These are phyloP conservation scores for Babesia bigemina DNA, from an alignment of 169 alveolate genomes.

Conservation along the genomic window DNA sequence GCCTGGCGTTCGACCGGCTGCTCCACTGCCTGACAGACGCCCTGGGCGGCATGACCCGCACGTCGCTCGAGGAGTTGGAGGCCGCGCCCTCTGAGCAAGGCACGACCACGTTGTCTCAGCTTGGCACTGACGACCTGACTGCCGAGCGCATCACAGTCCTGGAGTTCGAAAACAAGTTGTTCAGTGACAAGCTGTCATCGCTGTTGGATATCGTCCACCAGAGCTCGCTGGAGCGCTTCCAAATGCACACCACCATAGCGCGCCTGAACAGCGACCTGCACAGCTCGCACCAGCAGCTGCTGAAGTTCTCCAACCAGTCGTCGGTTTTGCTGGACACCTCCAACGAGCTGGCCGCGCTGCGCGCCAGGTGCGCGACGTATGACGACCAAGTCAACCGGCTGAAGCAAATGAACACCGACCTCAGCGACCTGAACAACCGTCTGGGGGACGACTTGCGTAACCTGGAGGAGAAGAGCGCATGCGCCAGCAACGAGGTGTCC, in stretches of 20 bases:
- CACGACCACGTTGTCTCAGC: slow-evolving; percentile 1
- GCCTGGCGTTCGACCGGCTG: slow-evolving; percentile 17
- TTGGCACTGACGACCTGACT: background rate
- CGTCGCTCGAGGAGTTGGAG: slow-evolving; percentile 26
- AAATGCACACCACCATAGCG: slow-evolving; percentile 33
- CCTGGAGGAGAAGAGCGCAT: slow-evolving; percentile 38
- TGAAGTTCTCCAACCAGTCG: slow-evolving; percentile 44
- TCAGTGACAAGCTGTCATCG: slow-evolving; percentile 27
- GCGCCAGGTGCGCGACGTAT: slow-evolving; percentile 17
- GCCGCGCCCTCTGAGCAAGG: background rate
- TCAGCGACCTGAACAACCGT: slow-evolving; percentile 54
- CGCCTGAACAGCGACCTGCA: slow-evolving; percentile 50
- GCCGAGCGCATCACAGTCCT: slow-evolving; percentile 16
- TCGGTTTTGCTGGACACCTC: slow-evolving; percentile 17
- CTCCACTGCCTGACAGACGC: slow-evolving; percentile 15
- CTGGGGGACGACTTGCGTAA: slow-evolving; percentile 29
- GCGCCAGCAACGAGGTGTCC: slow-evolving; percentile 22
- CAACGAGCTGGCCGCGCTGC: slow-evolving; percentile 46
- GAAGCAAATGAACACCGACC: slow-evolving; percentile 49
- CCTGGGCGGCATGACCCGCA: slow-evolving; percentile 8
- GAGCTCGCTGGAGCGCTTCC: slow-evolving; percentile 28
- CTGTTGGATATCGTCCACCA: slow-evolving; percentile 15
- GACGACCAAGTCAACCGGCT: slow-evolving; percentile 55
- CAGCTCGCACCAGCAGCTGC: slow-evolving; percentile 36
- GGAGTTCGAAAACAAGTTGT: slow-evolving; percentile 50